Conservation (phyloP, 2,329 filamentous ascomycete genomes). For the Chalaropsis ovoidea region DNA sequence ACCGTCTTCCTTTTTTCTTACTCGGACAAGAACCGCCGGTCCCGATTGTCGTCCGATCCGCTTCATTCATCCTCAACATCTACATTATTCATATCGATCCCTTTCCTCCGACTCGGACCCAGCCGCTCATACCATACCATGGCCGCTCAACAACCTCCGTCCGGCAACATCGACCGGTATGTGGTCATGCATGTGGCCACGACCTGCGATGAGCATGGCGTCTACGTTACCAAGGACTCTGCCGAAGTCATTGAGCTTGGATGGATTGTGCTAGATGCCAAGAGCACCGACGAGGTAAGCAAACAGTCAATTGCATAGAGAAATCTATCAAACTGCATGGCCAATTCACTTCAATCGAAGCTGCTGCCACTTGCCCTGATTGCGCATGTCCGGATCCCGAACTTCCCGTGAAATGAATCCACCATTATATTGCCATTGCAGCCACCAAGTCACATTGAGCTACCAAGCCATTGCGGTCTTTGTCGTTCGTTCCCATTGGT, state of each 20-base stretch:
- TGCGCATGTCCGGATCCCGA: neutral
- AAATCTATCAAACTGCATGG: neutral
- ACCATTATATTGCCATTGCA: neutral
- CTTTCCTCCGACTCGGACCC: neutral
- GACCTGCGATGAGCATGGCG: slow-evolving; percentile 96
- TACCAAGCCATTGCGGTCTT: neutral
- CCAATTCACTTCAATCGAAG: neutral
- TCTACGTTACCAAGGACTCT: slow-evolving; percentile 98
- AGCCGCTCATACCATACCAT: slow-evolving; percentile 27
- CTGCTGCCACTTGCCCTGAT: neutral
- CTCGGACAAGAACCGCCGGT: slow-evolving; percentile 4
- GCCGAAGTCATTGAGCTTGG: slow-evolving; percentile 98
- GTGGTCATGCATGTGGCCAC: slow-evolving; percentile 97
- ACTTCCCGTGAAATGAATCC: neutral
- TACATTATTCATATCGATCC: slow-evolving; percentile 1
- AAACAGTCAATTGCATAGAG: slow-evolving; percentile 18
- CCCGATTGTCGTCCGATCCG: slow-evolving; percentile 3
- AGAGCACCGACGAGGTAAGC: slow-evolving; percentile 82
- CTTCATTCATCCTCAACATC: neutral
- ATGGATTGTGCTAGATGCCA: slow-evolving; percentile 91
- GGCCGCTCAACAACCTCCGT: slow-evolving; percentile 39
- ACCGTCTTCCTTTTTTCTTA: slow-evolving; percentile 1
- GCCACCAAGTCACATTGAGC: neutral
- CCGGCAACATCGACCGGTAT: slow-evolving; percentile 81
- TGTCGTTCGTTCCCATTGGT: neutral